phyloP scores from a whole-genome alignment of 345 rosid genomes.

The Acer saccharum region DNA sequence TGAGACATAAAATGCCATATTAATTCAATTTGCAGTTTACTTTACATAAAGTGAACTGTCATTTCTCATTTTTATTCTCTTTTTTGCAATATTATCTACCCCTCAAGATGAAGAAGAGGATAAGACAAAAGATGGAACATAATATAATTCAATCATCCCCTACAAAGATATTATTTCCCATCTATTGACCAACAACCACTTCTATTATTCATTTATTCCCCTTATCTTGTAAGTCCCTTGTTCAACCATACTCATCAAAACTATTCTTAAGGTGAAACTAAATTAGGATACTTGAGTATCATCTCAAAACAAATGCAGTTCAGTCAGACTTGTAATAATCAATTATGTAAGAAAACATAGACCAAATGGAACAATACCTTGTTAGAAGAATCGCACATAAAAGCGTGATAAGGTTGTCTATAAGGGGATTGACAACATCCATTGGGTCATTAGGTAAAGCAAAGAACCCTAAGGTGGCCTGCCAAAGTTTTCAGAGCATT shows the following conservation, averaged over 20 bases:
- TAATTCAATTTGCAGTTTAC: neutral
- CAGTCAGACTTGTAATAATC: neutral
- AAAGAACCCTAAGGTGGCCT: conserved; percentile 98
- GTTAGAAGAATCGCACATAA: conserved; percentile 96
- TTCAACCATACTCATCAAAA: neutral
- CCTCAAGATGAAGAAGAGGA: neutral
- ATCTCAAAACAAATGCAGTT: neutral
- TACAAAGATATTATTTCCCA: neutral
- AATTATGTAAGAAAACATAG: neutral
- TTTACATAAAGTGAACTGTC: neutral
- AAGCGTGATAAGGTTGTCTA: conserved; percentile 89
- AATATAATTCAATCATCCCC: neutral
- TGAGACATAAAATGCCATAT: neutral
- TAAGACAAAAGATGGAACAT: neutral
- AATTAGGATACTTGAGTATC: too few relatives aligned
- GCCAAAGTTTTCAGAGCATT: conserved; percentile 30
- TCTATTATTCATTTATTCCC: neutral
- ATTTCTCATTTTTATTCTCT: neutral
- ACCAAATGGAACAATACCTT: conserved; percentile 53
- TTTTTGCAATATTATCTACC: neutral
- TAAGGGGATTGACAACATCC: conserved; percentile 83
- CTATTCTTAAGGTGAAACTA: too few relatives aligned
- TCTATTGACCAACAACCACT: neutral
- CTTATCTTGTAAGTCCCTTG: neutral
- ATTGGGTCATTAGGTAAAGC: conserved; percentile 85